A percentile compares a stretch with the other conserved stretches of the same genome.
Conservation (phyloP, 2,329 filamentous ascomycete species). For the Colletotrichum sojae region DNA sequence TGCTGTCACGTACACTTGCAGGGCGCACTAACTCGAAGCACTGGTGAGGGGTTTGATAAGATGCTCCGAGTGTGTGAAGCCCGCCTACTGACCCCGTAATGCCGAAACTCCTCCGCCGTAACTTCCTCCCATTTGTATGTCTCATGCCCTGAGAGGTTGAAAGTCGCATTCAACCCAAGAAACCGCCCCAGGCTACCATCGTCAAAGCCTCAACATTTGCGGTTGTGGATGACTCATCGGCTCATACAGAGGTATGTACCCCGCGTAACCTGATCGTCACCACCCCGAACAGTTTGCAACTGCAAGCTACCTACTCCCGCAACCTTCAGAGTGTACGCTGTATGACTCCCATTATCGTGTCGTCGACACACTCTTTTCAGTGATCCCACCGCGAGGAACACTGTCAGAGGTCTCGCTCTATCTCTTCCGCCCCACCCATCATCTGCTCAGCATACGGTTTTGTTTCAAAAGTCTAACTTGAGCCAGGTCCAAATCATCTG, state of each 20-base stretch:
- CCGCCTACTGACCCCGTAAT: constrained; percentile 10
- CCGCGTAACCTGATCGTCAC: constrained; percentile 22
- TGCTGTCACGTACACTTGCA: neutral
- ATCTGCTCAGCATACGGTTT: neutral
- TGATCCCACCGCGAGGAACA: neutral
- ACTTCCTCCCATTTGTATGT: constrained; percentile 4
- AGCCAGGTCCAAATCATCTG: neutral
- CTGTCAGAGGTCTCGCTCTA: neutral
- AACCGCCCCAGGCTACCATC: neutral
- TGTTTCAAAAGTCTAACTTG: neutral
- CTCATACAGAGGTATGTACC: neutral
- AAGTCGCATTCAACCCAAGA: neutral
- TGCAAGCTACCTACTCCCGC: too few relatives aligned
- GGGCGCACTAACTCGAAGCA: constrained; percentile 7
- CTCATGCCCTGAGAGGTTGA: neutral
- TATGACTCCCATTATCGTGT: too few relatives aligned
- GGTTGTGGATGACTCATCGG: constrained; percentile 31
- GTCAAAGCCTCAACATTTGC: neutral
- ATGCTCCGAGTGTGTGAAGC: constrained; percentile 7
- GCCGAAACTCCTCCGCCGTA: constrained; percentile 27
- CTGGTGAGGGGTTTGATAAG: constrained; percentile 20
- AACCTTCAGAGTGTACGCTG: neutral
- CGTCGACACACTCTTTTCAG: too few relatives aligned
- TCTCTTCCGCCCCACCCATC: neutral
- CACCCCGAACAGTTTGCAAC: neutral